Evolutionary conservation across 1,284 basidiomycete species (phyloP).

Genomic region (Apiotrichum veenhuisii): DNA sequence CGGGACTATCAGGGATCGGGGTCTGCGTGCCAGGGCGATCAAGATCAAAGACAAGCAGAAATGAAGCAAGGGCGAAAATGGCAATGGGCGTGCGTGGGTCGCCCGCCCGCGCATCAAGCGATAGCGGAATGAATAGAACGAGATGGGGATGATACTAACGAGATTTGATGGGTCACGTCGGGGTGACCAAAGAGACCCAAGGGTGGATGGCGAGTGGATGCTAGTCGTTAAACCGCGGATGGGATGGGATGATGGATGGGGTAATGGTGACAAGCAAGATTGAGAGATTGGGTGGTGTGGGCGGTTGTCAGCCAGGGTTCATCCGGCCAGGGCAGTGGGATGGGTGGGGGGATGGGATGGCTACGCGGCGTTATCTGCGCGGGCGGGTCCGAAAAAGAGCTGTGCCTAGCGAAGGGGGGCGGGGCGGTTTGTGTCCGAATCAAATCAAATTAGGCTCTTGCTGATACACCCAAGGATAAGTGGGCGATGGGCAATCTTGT

Average conservation of each 20-base stretch:
- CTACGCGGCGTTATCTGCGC: background rate
- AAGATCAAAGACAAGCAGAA: background rate
- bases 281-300: background rate
- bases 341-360: background rate
- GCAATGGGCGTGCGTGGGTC: background rate
- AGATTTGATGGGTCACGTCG: too few species aligned
- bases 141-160: too few species aligned
- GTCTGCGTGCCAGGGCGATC: background rate
- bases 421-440: background rate
- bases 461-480: background rate
- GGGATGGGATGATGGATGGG: background rate
- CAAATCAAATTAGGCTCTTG: background rate
- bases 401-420: background rate
- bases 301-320: background rate
- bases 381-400: background rate
- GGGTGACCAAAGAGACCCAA: background rate
- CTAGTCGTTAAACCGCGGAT: too few species aligned
- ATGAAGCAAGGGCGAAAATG: background rate
- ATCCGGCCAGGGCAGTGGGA: background rate
- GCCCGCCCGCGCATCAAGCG: background rate
- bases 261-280: background rate
- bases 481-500: background rate
- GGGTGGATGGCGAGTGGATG: background rate
- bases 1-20: too few species aligned
- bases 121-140: too few species aligned